A percentile compares a stretch with the other conserved stretches of the same genome.
phyloP scores from a whole-genome alignment of 1,284 basidiomycete genomes.

The Malassezia cuniculi region DNA sequence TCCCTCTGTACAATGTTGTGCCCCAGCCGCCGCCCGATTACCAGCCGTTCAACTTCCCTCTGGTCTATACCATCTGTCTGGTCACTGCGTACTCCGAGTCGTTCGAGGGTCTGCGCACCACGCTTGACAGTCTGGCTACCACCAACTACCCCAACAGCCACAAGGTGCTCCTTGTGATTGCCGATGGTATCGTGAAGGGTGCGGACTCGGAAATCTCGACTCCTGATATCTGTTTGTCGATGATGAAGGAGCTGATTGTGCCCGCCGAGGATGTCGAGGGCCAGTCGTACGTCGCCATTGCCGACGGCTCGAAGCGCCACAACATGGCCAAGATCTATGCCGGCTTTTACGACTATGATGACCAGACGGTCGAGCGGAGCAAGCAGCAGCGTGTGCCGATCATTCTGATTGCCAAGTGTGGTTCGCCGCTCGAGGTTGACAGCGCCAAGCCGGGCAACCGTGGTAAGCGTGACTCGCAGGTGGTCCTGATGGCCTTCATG shows the following conservation, averaged over 20 bases:
- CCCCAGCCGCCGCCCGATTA: constrained; percentile 81
- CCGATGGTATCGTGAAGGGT: constrained; percentile 97
- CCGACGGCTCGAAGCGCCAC: constrained; percentile 95
- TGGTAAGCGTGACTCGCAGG: constrained; percentile 95
- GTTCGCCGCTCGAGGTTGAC: constrained; percentile 60
- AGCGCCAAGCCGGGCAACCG: constrained; percentile 94
- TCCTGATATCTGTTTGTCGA: constrained; percentile 82
- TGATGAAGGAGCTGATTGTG: constrained; percentile 96
- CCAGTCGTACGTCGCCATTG: constrained; percentile 94
- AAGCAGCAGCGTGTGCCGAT: constrained; percentile 97
- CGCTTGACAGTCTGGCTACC: constrained; percentile 89
- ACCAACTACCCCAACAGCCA: constrained; percentile 98
- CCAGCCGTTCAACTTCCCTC: constrained; percentile 89
- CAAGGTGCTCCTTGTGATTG: constrained; percentile 87
- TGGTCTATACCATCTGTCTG: constrained; percentile 84
- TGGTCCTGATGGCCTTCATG: constrained; percentile 51
- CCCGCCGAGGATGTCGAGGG: constrained; percentile 73
- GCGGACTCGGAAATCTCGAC: constrained; percentile 43
- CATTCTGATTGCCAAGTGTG: constrained; percentile 73
- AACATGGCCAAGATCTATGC: constrained; percentile 99
- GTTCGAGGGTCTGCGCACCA: constrained; percentile 87
- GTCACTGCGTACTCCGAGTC: constrained; percentile 98
- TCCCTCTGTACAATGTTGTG: constrained; percentile 77
- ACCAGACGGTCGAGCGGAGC: constrained; percentile 72
- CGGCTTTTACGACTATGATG: constrained; percentile 92